A percentile compares a stretch with the other conserved stretches of the same genome.
phyloP scores from a whole-genome alignment of 139 green algal species.

The Pleodorina starrii region DNA sequence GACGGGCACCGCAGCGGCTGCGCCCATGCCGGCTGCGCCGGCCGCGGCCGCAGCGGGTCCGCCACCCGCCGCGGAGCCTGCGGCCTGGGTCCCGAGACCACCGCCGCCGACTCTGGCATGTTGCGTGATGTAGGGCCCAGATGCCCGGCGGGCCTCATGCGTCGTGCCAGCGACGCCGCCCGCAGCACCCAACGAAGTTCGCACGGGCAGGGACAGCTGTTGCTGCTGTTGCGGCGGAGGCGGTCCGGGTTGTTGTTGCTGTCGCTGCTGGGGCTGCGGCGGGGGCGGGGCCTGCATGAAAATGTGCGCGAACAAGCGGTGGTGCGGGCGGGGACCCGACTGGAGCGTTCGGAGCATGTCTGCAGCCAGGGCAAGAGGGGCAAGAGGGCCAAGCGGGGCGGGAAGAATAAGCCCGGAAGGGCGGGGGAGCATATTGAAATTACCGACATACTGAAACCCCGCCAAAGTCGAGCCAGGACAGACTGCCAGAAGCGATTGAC shows the following conservation, averaged over 20 bases:
- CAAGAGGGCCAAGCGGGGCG: too few species aligned
- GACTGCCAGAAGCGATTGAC: too few species aligned
- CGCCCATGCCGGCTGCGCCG: not conserved
- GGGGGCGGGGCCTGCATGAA: conserved; percentile 16
- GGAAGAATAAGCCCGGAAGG: too few species aligned
- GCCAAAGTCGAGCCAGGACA: too few species aligned
- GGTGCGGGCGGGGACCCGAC: not conserved
- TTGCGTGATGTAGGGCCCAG: too few species aligned
- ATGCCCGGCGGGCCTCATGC: too few species aligned
- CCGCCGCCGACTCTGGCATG: not conserved
- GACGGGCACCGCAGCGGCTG: not conserved
- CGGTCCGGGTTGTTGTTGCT: not conserved
- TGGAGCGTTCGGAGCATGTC: conserved; percentile 66
- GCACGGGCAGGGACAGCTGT: too few species aligned
- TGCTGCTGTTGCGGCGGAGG: not conserved
- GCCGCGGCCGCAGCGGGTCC: not conserved
- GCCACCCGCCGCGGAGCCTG: not conserved
- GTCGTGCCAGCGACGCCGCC: too few species aligned
- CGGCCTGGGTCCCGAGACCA: not conserved
- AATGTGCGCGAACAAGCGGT: conserved; percentile 24
- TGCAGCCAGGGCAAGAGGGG: conserved; percentile 54
- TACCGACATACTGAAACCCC: too few species aligned
- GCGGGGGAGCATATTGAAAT: too few species aligned
- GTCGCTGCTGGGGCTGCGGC: conserved; percentile 52
- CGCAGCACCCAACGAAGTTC: too few species aligned